A percentile compares a stretch with the other conserved stretches of the same genome.
These are phyloP conservation scores for cucumber (Cucumis sativus) DNA, from an alignment of 306 rosid genomes.

Conservation along the genomic window DNA sequence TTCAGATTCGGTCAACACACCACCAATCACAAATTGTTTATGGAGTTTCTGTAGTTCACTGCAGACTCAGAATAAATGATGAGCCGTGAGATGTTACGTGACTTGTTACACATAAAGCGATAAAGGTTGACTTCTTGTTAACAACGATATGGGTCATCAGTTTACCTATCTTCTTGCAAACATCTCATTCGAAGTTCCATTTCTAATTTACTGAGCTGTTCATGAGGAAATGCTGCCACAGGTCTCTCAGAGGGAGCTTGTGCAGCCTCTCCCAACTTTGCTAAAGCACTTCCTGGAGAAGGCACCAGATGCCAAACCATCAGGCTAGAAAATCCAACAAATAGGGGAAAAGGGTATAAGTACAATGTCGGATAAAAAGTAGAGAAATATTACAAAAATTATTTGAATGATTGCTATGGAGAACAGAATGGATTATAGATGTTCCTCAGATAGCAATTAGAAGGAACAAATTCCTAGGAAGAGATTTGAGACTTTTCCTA, in stretches of 20 bases:
- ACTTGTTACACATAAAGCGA: not conserved
- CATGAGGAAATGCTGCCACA: slow-evolving; percentile 24
- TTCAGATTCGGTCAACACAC: slow-evolving; percentile 88
- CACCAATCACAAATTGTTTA: slow-evolving; percentile 69
- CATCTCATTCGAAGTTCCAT: slow-evolving; percentile 72
- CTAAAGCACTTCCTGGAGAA: slow-evolving; percentile 52
- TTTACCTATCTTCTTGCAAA: slow-evolving; percentile 75
- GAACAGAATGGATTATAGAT: not conserved
- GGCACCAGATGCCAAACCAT: slow-evolving; percentile 16
- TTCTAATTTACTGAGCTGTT: slow-evolving; percentile 64
- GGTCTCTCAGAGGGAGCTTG: slow-evolving; percentile 21
- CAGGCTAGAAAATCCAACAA: slow-evolving; percentile 7
- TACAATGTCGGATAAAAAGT: not conserved
- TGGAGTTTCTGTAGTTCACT: slow-evolving; percentile 87
- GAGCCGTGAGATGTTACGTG: not conserved
- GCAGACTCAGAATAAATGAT: slow-evolving; percentile 18
- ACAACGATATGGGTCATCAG: not conserved
- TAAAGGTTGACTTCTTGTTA: not conserved
- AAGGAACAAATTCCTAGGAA: not conserved
- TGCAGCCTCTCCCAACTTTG: slow-evolving; percentile 46
- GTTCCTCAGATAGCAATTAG: not conserved
- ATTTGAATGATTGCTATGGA: not conserved
- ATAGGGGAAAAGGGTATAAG: not conserved
- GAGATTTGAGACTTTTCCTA: not conserved
- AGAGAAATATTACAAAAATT: not conserved